phyloP scores from a whole-genome alignment of 192 early-diverging fungal species.

The Rhizophagus clarus region DNA sequence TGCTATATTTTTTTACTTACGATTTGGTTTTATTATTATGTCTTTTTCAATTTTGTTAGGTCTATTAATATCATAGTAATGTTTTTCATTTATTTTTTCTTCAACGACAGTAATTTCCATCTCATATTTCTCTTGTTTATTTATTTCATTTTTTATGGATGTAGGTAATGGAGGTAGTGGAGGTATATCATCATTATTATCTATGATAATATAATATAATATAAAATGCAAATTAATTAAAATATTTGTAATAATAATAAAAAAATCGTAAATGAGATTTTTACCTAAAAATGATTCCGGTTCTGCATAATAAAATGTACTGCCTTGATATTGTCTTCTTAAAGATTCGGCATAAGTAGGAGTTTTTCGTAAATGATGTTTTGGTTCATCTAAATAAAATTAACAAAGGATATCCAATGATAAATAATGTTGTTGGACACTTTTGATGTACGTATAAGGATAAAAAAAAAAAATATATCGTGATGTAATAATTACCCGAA shows the following conservation, averaged over 20 bases:
- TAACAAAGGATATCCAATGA: too few species aligned
- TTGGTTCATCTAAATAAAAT: background rate
- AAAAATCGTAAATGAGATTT: too few species aligned
- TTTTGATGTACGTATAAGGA: background rate
- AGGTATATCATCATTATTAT: background rate
- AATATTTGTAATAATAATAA: too few species aligned
- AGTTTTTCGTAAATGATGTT: background rate
- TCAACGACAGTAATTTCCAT: background rate
- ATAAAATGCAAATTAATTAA: too few species aligned
- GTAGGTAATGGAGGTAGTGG: background rate
- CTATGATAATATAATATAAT: background rate
- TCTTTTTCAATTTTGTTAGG: background rate
- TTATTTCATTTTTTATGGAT: too few species aligned
- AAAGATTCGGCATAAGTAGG: background rate
- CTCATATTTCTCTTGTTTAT: background rate
- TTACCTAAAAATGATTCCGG: background rate
- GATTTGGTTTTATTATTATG: background rate
- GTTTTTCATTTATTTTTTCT: background rate
- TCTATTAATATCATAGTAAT: background rate
- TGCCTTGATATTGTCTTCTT: background rate
- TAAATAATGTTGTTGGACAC: too few species aligned
- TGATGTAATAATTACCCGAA: background rate
- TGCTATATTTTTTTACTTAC: too few species aligned
- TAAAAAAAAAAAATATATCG: background rate
- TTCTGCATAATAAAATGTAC: background rate